phyloP scores from a whole-genome alignment of 176 grass and related monocot genomes.

The Triticum dicoccoides region DNA sequence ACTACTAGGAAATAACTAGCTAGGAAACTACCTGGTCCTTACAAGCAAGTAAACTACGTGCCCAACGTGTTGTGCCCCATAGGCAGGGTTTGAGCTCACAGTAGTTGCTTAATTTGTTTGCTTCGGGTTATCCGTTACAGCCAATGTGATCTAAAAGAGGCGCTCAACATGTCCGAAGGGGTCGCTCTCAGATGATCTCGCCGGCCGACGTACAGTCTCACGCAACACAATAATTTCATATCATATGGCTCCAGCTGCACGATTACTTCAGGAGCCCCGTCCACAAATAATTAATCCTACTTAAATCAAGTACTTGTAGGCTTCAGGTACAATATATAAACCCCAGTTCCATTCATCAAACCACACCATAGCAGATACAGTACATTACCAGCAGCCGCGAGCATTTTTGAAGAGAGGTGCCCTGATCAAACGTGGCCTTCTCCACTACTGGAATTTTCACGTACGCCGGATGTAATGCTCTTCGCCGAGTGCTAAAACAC shows the following conservation, averaged over 20 bases:
- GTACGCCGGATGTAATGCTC: too few relatives aligned
- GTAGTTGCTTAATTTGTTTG: not conserved
- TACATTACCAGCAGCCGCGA: not conserved
- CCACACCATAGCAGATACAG: not conserved
- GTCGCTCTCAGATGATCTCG: not conserved
- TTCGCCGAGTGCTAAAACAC: too few relatives aligned
- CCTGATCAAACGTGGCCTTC: not conserved
- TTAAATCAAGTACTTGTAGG: not conserved
- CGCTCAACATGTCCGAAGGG: not conserved
- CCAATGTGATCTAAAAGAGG: not conserved
- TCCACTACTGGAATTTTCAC: too few relatives aligned
- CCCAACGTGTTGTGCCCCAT: too few relatives aligned
- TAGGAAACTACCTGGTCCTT: too few relatives aligned
- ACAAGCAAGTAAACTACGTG: too few relatives aligned
- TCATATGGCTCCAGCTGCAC: not conserved
- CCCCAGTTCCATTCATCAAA: not conserved
- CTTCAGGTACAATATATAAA: not conserved
- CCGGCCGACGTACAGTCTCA: not conserved
- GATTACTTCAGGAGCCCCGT: not conserved
- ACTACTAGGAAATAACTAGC: too few relatives aligned
- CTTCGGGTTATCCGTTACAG: not conserved
- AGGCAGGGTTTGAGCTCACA: too few relatives aligned
- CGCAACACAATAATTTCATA: not conserved
- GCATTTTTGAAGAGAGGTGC: not conserved
- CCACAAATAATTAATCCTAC: not conserved